Evolutionary conservation across 139 green algal species (phyloP).

Genomic region (Haematococcus sp.): DNA sequence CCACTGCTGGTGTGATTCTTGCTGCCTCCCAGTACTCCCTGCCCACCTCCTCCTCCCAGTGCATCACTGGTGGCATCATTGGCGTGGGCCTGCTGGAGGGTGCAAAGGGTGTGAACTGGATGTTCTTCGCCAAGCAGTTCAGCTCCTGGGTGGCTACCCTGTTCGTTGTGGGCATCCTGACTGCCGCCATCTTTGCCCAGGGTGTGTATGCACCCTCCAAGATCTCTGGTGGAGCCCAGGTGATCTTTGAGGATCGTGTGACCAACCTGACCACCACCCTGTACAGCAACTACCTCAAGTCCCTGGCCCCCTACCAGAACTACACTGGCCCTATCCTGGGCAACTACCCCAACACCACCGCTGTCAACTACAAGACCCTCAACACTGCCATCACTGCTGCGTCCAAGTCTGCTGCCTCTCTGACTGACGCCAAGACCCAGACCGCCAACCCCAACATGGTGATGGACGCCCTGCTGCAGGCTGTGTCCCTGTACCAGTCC

Average conservation of each 20-base stretch:
- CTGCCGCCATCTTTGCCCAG: slow-evolving; percentile 47
- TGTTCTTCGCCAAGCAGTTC: slow-evolving; percentile 26
- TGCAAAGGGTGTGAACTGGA: slow-evolving; percentile 54
- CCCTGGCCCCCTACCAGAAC: too few relatives aligned
- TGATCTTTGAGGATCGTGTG: too few relatives aligned
- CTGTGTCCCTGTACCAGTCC: too few relatives aligned
- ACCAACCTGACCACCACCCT: too few relatives aligned
- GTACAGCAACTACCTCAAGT: too few relatives aligned
- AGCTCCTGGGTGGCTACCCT: slow-evolving; percentile 43
- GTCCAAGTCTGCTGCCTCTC: too few relatives aligned
- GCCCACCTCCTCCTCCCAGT: slow-evolving; percentile 35
- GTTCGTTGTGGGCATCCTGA: slow-evolving; percentile 27
- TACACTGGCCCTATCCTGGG: too few relatives aligned
- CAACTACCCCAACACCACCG: slow-evolving; percentile 8
- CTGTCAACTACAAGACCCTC: neutral
- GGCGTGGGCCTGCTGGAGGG: slow-evolving; percentile 47
- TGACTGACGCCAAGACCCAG: too few relatives aligned
- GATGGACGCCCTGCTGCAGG: too few relatives aligned
- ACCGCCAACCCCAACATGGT: too few relatives aligned
- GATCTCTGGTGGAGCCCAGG: neutral
- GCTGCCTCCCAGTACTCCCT: slow-evolving; percentile 29
- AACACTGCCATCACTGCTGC: slow-evolving; percentile 1
- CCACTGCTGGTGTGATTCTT: slow-evolving; percentile 60
- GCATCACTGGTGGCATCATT: slow-evolving; percentile 47
- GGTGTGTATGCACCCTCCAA: slow-evolving; percentile 7